Base-by-base conservation (phyloP, 1,284 basidiomycete genomes). In the Irpex sp. region DNA sequence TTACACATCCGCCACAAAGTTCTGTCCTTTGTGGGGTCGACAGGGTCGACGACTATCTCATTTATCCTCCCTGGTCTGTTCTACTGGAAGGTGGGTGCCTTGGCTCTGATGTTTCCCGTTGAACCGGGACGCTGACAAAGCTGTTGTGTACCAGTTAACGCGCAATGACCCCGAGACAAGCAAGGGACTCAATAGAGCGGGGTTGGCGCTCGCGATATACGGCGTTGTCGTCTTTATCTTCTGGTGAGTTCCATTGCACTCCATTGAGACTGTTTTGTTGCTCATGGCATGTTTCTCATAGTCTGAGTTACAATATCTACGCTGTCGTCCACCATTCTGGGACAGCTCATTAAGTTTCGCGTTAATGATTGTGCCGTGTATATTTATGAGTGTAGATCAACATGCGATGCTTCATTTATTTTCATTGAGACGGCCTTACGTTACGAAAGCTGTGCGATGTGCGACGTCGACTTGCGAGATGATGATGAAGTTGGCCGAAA, bases 11-110 rank as follows among this genome's bases (percentile, higher is more conserved):
- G 39, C 36, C 11, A 13, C 61, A 43, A 9, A 95, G 95, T 98
- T 9, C 81, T 98, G 35, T 94, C 95, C 4, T 97, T 99, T 72
- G 97, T 99, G 31, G 97, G 97, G 5, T 92, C 95, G 8, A 97
- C 97, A 0, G 97, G 97, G 15, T 96, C 93, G 17, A 98, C 97
- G 13, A 98, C 91, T 3, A 96, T 99, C 68, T 96, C 94, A 7
- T 99, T 99, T 76, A 98, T 99, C 72, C 83, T 99, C 4, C 97
- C 97, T 0, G 95, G 95, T 59, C 73, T 93, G 63, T 87, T 94
- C 69, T 92, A 87, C 74, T 92, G 89, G 89, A 87, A 91, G 88
- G 89, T 89, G 65, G 67, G 77, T 66, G 11, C 63, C 26, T 26
- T 26, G 26, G 56, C 31, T 57, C 19, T 33, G 57, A n/a, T 15